Conservation (phyloP, 345 rosid genomes). For the Mangifera indica region DNA sequence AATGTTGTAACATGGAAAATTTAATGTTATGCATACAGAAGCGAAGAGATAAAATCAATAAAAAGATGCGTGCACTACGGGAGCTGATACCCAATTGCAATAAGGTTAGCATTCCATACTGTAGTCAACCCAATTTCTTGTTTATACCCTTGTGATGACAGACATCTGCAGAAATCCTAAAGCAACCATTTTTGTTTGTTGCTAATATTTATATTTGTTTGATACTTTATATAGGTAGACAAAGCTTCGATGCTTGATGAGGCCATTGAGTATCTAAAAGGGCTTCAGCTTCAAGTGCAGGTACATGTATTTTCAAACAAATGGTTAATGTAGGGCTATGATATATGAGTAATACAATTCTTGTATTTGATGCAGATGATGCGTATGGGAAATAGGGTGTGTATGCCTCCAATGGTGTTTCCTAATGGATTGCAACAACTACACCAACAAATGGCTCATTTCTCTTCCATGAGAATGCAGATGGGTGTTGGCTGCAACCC, state of each 20-base stretch:
- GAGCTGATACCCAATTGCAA: constrained; percentile 68
- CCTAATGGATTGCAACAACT: constrained; percentile 36
- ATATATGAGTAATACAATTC: neutral
- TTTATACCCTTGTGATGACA: too few relatives aligned
- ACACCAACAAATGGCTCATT: constrained; percentile 28
- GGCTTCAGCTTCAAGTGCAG: constrained; percentile 79
- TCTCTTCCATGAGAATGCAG: constrained; percentile 35
- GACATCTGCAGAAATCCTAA: too few relatives aligned
- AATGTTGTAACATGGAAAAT: too few relatives aligned
- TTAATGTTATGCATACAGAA: constrained; percentile 41
- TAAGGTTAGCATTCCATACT: constrained; percentile 40
- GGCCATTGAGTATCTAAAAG: constrained; percentile 61
- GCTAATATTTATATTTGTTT: constrained; percentile 1
- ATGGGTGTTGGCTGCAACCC: constrained; percentile 30
- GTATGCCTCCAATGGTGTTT: constrained; percentile 43
- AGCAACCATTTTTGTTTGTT: neutral
- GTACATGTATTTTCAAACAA: constrained; percentile 26
- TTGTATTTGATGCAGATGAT: constrained; percentile 43
- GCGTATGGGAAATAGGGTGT: constrained; percentile 47
- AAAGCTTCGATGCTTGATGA: constrained; percentile 65
- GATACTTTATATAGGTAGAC: constrained; percentile 41
- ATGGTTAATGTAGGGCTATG: too few relatives aligned
- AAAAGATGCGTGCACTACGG: constrained; percentile 62
- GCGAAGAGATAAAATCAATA: constrained; percentile 59
- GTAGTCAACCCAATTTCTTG: neutral